These are phyloP conservation scores for Hypocrella siamensis DNA, from an alignment of 2,329 filamentous ascomycete genomes.

Conservation along the genomic window DNA sequence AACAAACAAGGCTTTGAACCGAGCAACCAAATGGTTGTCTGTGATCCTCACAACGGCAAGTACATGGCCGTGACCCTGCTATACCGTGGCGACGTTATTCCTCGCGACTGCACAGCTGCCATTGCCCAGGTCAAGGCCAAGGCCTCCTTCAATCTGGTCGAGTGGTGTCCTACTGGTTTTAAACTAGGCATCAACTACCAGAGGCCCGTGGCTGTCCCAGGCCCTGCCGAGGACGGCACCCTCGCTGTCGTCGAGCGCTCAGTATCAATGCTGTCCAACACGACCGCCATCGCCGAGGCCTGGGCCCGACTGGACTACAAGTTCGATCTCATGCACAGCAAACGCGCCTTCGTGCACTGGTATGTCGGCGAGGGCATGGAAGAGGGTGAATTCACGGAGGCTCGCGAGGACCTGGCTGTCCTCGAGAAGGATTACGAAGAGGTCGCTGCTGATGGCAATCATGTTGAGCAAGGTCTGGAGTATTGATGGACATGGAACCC, in stretches of 20 bases:
- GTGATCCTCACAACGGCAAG: conserved; percentile 58
- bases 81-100: conserved; percentile 57
- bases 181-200: conserved; percentile 66
- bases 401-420: conserved; percentile 71
- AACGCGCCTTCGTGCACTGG: conserved; percentile 64
- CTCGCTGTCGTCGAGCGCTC: conserved; percentile 46
- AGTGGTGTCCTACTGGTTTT: conserved; percentile 64
- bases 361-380: conserved; percentile 86
- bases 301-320: conserved; percentile 61
- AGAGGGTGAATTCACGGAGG: conserved; percentile 80
- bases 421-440: conserved; percentile 81
- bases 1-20: conserved; percentile 52
- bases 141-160: conserved; percentile 56
- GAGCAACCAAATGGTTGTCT: conserved; percentile 68
- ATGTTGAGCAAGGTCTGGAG: conserved; percentile 52
- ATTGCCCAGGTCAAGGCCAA: conserved; percentile 55
- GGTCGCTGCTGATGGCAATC: conserved; percentile 58
- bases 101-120: conserved; percentile 52
- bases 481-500: no score
- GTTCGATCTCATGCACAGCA: conserved; percentile 67
- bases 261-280: conserved; percentile 61
- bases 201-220: conserved; percentile 45
- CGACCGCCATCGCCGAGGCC: conserved; percentile 57
- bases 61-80: conserved; percentile 62
- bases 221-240: conserved; percentile 36